A percentile compares a stretch with the other conserved stretches of the same genome.
phyloP scores from a whole-genome alignment of 768 basidiomycete genomes.

The Hebeloma cylindrosporum region DNA sequence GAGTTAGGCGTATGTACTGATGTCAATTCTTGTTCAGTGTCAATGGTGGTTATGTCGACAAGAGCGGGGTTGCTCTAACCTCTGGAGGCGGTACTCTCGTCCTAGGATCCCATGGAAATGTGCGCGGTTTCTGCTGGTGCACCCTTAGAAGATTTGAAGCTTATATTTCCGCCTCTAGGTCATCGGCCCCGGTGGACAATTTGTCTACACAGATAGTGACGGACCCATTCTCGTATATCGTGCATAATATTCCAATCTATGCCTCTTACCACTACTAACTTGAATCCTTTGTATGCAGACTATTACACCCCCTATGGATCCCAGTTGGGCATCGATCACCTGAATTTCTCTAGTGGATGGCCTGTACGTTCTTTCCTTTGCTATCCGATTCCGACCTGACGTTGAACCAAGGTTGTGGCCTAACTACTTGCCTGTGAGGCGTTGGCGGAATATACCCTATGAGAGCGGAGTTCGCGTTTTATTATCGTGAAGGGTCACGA shows the following conservation, averaged over 20 bases:
- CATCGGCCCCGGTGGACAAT: conserved; percentile 56
- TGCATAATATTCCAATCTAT: conserved; percentile 29
- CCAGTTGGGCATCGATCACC: conserved; percentile 46
- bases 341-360: conserved; percentile 52
- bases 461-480: too few relatives aligned
- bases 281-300: conserved; percentile 31
- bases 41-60: conserved; percentile 47
- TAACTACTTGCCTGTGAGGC: too few relatives aligned
- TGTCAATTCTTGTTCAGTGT: conserved; percentile 26
- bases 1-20: background rate
- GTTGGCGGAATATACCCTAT: too few relatives aligned
- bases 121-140: conserved; percentile 20
- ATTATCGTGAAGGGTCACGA: too few relatives aligned
- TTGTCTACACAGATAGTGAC: conserved; percentile 44
- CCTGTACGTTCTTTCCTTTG: conserved; percentile 44
- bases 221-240: conserved; percentile 52
- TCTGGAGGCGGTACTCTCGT: conserved; percentile 55
- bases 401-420: too few relatives aligned
- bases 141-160: background rate
- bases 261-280: background rate
- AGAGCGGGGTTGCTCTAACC: conserved; percentile 42
- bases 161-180: conserved; percentile 30
- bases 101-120: conserved; percentile 42
- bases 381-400: too few relatives aligned
- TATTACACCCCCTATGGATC: conserved; percentile 48